Evolutionary conservation across 2,329 filamentous ascomycete species (phyloP).

Genomic region (Didymella pomorum): DNA sequence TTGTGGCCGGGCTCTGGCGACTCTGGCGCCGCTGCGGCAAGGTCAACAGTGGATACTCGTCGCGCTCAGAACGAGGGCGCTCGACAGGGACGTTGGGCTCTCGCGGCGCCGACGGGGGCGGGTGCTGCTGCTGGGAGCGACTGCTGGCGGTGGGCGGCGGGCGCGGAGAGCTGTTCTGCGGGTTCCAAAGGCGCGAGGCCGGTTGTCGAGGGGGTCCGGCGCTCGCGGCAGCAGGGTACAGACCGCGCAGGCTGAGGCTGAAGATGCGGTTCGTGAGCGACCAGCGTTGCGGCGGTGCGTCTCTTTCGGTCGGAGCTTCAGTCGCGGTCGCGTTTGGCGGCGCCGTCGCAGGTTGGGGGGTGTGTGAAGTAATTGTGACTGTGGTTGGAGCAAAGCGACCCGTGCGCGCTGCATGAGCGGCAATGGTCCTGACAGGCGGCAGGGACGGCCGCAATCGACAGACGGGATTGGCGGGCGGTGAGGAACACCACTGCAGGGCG

Average conservation of each 20-base stretch:
- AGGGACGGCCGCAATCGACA: conserved; percentile 8
- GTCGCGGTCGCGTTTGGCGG: conserved; percentile 26
- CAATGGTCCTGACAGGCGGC: conserved; percentile 7
- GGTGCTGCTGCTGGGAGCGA: conserved; percentile 30
- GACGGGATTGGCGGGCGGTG: not conserved
- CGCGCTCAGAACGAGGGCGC: conserved; percentile 50
- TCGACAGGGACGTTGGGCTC: conserved; percentile 56
- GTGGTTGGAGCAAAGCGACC: conserved; percentile 15
- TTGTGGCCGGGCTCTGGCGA: conserved; percentile 52
- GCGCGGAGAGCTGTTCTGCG: conserved; percentile 67
- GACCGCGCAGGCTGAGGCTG: conserved; percentile 43
- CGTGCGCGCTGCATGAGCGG: conserved; percentile 26
- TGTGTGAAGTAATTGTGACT: conserved; percentile 40
- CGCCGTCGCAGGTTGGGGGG: conserved; percentile 36
- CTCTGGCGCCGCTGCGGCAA: conserved; percentile 65
- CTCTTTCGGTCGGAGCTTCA: conserved; percentile 32
- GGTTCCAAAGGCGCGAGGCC: conserved; percentile 66
- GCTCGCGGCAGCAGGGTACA: conserved; percentile 27
- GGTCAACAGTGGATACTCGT: conserved; percentile 64
- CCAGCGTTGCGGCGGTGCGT: conserved; percentile 47
- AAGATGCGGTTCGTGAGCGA: conserved; percentile 54
- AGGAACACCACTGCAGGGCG: not conserved
- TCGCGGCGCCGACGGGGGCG: conserved; percentile 20
- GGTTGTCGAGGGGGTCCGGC: conserved; percentile 46
- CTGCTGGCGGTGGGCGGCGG: conserved; percentile 42